Percentiles rank a stretch among this genome's conserved stretches.
Evolutionary conservation across 768 basidiomycete genomes (phyloP).

Genomic region (Cubamyces sp.): DNA sequence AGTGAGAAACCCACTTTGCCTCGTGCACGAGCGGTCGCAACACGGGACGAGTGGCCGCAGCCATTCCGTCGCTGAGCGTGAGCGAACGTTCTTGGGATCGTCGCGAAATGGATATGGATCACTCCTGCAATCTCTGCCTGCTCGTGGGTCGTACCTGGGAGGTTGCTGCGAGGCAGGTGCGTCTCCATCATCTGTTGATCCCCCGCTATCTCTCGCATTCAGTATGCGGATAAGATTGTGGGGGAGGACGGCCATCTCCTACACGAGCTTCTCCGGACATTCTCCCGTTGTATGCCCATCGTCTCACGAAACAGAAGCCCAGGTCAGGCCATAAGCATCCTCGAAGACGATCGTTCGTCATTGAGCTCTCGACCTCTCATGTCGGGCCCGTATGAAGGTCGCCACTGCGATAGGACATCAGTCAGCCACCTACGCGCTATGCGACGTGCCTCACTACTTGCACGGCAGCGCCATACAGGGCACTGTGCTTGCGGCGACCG

Average conservation of each 20-base stretch:
- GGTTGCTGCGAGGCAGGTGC: conserved; percentile 1
- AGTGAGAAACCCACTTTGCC: neutral
- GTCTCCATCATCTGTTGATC: neutral
- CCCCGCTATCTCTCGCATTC: conserved; percentile 15
- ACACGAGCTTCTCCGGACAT: conserved; percentile 1
- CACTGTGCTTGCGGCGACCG: neutral
- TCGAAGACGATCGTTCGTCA: conserved; percentile 5
- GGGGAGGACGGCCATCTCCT: conserved; percentile 2
- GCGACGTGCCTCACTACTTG: neutral
- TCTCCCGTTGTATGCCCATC: conserved; percentile 1
- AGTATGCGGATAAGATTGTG: conserved; percentile 19
- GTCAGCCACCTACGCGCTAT: neutral
- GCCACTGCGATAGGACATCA: neutral
- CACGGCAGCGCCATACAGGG: neutral
- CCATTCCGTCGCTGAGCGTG: neutral
- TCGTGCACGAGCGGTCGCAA: neutral
- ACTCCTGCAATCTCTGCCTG: neutral
- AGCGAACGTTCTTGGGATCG: conserved; percentile 27
- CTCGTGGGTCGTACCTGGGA: conserved; percentile 4
- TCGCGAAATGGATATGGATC: conserved; percentile 2
- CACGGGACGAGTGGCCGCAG: conserved; percentile 16
- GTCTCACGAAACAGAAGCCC: neutral
- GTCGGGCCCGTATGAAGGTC: neutral
- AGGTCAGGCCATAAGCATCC: neutral
- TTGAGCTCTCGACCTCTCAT: neutral